Base-by-base conservation (phyloP, 768 basidiomycete species). In the Termitomyces sp. region DNA sequence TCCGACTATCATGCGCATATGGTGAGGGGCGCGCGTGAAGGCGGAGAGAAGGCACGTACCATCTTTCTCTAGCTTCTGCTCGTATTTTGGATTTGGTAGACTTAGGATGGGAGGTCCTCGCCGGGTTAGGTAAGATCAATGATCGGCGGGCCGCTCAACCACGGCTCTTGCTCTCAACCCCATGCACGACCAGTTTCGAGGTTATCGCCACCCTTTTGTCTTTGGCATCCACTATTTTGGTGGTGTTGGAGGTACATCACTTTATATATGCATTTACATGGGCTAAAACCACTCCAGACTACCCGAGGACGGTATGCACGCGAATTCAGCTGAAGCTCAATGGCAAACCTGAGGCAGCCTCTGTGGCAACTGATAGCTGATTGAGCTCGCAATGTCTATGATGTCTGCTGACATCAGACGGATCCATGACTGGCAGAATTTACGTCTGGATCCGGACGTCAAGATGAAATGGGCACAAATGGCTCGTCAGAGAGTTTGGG, bases 141-240 rank as follows among this genome's bases (percentile, higher is more conserved):
- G 25, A 48, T 48, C 19, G 30, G 32, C 35, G 34, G 48, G 32
- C 46, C 48, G 48, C 16, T 49, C 47, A 49, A 12, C 48, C 45
- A 2, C 5, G 5, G 9, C 30, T 32, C n/a, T 32, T 0, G 14
- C 34, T 2, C 14, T 34, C 32, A 11, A 19, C 49, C 34, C 35
- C 16, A 34, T 42, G 16, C 46, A 56, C 52, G 68, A 73, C 58
- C 63, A 66, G 9, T 61, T 68, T 54, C 62, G 62, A 61, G 79
- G 78, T 0, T 83, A 80, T 59, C 67, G 77, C 47, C 80, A 80
- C 57, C 80, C 81, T 6, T 82, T 80, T 61, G 61, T 79, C 32
- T 73, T 76, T 63, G 80, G 78, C 0, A 67, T 71, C 0, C 66
- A 69, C 46, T 79, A 73, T 58, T 55, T 73, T 6, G 75, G 76